Base-by-base conservation (phyloP, 2,329 filamentous ascomycete species). In the Calonectria pseudoreteaudii region DNA sequence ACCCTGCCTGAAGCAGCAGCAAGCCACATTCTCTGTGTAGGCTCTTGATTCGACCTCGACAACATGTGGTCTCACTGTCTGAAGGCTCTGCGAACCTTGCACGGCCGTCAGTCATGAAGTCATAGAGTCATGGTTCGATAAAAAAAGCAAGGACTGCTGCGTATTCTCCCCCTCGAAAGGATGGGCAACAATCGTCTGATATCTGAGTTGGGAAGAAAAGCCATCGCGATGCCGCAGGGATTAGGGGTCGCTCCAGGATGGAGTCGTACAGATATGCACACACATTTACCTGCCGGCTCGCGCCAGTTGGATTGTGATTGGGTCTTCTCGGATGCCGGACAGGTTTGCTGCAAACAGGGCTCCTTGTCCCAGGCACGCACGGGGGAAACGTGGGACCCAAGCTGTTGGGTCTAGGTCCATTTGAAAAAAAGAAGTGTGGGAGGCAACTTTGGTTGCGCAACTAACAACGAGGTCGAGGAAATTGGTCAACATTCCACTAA, bases 401-500 rank as follows among this genome's bases (percentile, higher is more conserved):
- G 66, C 71, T 72, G 66, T 71, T 70, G 79, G 77, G 70, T 78
- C 68, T 70, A 52, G 50, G 31, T 56, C 56, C n/a, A 47, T 70
- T 26, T 41, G 23, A 28, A 31, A 34, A 56, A n/a, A 11, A 30
- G 60, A 73, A 73, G 73, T 65, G 68, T 72, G 72, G 70, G 72
- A 66, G 74, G 62, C 68, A 66, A 76, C 66, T 75, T 67, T 68
- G 66, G 64, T 72, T 66, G 49, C 58, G 65, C 66, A 68, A 72
- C 60, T 65, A 72, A 70, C 38, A 31, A 64, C 20, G 68, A 71
- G 44, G 62, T 36, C 52, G 47, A 74, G 62, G 70, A 74, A 77
- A 80, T 78, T 80, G 66, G 47, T 44, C 44, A 73, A 67, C 79
- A 80, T 80, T 80, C 79, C 78, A 74, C 66, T 16, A 31, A 56